Evolutionary conservation across 75 land plant species (phyloP), one percentile per base, ranked within the genome.

Genomic region (Selaginella tamariscina): DNA sequence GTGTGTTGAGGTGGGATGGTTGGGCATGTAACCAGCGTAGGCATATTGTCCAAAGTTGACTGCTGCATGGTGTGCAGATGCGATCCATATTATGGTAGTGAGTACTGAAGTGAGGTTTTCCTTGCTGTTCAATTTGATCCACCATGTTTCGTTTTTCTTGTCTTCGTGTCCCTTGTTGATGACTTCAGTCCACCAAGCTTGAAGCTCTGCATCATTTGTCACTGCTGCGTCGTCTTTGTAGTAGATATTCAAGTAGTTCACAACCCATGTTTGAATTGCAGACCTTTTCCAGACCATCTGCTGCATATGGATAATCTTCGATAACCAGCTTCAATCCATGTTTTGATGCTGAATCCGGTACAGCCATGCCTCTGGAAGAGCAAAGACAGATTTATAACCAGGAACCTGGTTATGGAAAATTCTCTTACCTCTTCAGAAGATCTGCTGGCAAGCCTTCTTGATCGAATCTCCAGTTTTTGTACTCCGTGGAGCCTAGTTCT

Each of bases 261-360:
- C 59, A 0, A 85, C 82, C 91, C 91, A 90, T 11, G 81, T 77
- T 72, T 94, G 64, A 1, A 94, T 78, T 23, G 96, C 88, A 24
- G 74, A 65, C 96, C 96, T 89, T 56, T 24, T 87, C 88, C 2
- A 94, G 86, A 0, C 96, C 98, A 72, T 94, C 98, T n/a, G 91
- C 77, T 11, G 98, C 98, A 76, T 89, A 94, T 20, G 96, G 98
- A 69, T 94, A 94, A 73, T 94, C 98, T 69, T 89, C 88, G 30
- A 89, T 80, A 31, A 81, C 72, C 0, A 94, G 85, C 78, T 68
- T 83, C 18, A 59, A 5, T 29, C 98, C 98, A 62, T 71, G 33
- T 0, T 83, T 82, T 68, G 62, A 59, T 20, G 81, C 69, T 27
- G 84, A 77, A 81, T 94, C 98, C 72, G 76, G 84, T 49, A 78